phyloP scores from a whole-genome alignment of 2,329 filamentous ascomycete genomes.

The Amauroascus verrucosus region DNA sequence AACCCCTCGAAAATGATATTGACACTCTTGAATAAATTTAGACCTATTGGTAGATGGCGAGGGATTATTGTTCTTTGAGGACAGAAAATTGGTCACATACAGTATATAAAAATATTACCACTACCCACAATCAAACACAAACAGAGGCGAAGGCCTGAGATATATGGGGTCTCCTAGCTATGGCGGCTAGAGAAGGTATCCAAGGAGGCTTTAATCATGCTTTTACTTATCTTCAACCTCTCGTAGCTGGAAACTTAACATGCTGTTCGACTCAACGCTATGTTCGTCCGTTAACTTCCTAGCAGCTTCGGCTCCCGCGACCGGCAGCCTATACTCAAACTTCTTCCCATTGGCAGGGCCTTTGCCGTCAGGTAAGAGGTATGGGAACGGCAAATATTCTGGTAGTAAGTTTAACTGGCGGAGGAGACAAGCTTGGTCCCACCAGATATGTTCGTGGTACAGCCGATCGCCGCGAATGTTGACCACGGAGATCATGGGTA shows the following conservation, averaged over 20 bases:
- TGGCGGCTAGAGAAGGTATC: too few species aligned
- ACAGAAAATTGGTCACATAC: too few species aligned
- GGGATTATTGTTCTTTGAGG: too few species aligned
- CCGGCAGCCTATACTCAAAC: conserved; percentile 53
- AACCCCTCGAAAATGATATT: too few species aligned
- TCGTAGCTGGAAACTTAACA: conserved; percentile 39
- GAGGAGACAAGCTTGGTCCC: conserved; percentile 53
- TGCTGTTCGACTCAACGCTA: conserved; percentile 44
- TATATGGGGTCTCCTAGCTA: too few species aligned
- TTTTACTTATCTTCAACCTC: conserved; percentile 15
- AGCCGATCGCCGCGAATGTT: conserved; percentile 43
- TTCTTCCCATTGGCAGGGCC: conserved; percentile 31
- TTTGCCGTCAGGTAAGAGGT: conserved; percentile 38
- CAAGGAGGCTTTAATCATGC: not conserved
- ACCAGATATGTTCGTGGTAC: conserved; percentile 49
- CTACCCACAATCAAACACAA: too few species aligned
- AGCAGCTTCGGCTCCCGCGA: conserved; percentile 46
- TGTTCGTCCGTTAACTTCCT: conserved; percentile 44
- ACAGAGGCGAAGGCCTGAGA: too few species aligned
- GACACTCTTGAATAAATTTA: too few species aligned
- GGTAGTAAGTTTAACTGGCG: conserved; percentile 51
- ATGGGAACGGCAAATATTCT: conserved; percentile 55
- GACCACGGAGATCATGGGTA: conserved; percentile 48
- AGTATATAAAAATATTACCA: too few species aligned
- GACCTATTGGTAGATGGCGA: too few species aligned